Evolutionary conservation across 129 eudicot genomes (phyloP), one percentile per base, ranked within the genome.

Genomic region (carrot (Daucus carota)): DNA sequence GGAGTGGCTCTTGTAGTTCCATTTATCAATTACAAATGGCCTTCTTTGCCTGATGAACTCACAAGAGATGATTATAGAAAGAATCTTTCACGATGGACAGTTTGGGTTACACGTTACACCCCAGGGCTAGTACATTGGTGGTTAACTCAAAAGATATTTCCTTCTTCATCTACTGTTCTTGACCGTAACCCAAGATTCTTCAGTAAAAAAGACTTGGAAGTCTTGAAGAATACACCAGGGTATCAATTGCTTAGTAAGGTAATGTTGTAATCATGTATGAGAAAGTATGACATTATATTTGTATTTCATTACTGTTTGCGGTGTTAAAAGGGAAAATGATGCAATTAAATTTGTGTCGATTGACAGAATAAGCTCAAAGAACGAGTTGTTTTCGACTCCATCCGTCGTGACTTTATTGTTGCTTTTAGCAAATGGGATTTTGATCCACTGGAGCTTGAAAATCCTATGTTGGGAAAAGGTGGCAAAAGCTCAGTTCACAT

Each of bases 341-440:
- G n/a, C 76, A 57, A 36, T 40, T 40, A 1, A 43, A 43, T 42
- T 73, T 76, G 33, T 66, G 67, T 75, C 74, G 10, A 50, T 76
- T 79, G 54, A 67, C 92, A 95, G 99, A 86, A 88, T 78, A 88
- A 82, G 73, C 63, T 91, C 12, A 85, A 85, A 82, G 72, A 89
- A 7, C 85, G 75, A 70, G 86, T 78, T 46, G 83, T 92, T 20
- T 92, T 87, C 59, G 90, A 91, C 76, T 87, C 96, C 59, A 84
- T 91, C 40, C 86, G 89, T 17, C 84, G 87, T 26, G 99, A 95
- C 75, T 80, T 92, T 40, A 82, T 88, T 22, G 90, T 88, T 68
- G 97, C 96, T 32, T 91, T 89, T 69, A 89, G 94, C 68, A 95
- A 88, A 80, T 95, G 99, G 99, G 99, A 95, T 63, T 95, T 95